phyloP scores from a whole-genome alignment of 352 stramenopile species.

The Phytophthora sojae region DNA sequence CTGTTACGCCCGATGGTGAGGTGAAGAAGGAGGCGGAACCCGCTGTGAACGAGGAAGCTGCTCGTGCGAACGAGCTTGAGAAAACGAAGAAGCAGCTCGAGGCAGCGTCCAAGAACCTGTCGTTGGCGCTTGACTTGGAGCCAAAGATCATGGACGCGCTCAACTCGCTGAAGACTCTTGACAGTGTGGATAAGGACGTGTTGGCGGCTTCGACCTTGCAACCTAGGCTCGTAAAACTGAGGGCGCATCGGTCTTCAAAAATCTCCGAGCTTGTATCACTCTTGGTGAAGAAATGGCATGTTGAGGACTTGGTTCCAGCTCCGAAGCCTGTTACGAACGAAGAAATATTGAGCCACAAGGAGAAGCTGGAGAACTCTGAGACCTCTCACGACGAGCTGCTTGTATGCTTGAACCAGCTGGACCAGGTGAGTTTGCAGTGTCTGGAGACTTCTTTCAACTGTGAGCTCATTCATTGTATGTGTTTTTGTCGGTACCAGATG shows the following conservation, averaged over 20 bases:
- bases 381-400: slow-evolving; percentile 81
- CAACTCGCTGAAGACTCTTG: slow-evolving; percentile 37
- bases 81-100: slow-evolving; percentile 36
- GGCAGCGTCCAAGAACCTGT: slow-evolving; percentile 49
- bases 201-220: slow-evolving; percentile 44
- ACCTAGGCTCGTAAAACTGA: slow-evolving; percentile 48
- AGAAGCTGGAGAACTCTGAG: slow-evolving; percentile 53
- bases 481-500: slow-evolving; percentile 43
- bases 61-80: slow-evolving; percentile 9
- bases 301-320: slow-evolving; percentile 55
- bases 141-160: slow-evolving; percentile 51
- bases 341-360: slow-evolving; percentile 67
- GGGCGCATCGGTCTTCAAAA: slow-evolving; percentile 37
- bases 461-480: not conserved
- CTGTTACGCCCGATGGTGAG: slow-evolving; percentile 10
- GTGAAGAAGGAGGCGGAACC: slow-evolving; percentile 32
- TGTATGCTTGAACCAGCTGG: slow-evolving; percentile 57
- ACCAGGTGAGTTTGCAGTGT: slow-evolving; percentile 38
- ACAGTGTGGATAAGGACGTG: slow-evolving; percentile 41
- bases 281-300: slow-evolving; percentile 56
- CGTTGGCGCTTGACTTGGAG: slow-evolving; percentile 41
- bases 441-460: not conserved
- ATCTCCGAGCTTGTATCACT: slow-evolving; percentile 45
- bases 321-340: slow-evolving; percentile 61
- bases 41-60: slow-evolving; percentile 14